Percentiles rank a stretch among this genome's conserved stretches.
Evolutionary conservation across 2,329 filamentous ascomycete genomes (phyloP).

Genomic region (Hypoxylon sp.): DNA sequence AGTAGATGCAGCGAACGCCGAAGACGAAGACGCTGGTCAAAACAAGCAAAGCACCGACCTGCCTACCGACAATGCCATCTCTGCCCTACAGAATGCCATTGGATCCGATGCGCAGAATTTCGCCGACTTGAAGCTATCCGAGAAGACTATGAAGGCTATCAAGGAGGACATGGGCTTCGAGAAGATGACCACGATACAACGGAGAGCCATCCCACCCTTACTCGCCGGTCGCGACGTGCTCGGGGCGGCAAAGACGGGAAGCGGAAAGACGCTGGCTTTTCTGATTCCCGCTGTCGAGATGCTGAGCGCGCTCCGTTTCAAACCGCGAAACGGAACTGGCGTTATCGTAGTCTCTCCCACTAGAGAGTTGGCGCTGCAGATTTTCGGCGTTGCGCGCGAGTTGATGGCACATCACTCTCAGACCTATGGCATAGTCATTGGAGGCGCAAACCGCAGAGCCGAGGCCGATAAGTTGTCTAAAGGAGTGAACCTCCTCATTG

Average conservation of each 20-base stretch:
- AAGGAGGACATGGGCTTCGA: constrained; percentile 87
- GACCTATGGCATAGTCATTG: constrained; percentile 95
- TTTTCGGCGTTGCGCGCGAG: constrained; percentile 94
- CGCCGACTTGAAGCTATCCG: constrained; percentile 84
- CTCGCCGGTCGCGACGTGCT: constrained; percentile 92
- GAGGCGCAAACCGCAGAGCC: constrained; percentile 88
- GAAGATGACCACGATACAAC: constrained; percentile 96
- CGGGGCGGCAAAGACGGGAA: constrained; percentile 92
- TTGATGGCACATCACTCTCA: constrained; percentile 91
- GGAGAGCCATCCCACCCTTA: constrained; percentile 85
- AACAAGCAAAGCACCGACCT: constrained; percentile 38
- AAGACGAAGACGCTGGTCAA: constrained; percentile 45
- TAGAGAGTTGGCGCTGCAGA: constrained; percentile 92
- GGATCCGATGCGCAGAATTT: constrained; percentile 77
- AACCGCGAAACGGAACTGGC: constrained; percentile 89
- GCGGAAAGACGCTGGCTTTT: constrained; percentile 95
- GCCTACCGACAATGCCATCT: constrained; percentile 52
- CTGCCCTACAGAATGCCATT: constrained; percentile 67
- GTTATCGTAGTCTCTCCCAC: constrained; percentile 94
- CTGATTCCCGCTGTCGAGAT: constrained; percentile 95
- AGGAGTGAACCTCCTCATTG: constrained; percentile 94
- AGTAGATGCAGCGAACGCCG: constrained; percentile 43
- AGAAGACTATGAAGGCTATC: constrained; percentile 90
- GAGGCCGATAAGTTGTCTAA: constrained; percentile 95
- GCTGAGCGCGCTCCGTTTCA: constrained; percentile 89